Base-by-base conservation (phyloP, 768 basidiomycete genomes). In the Hortiboletus campestris region DNA sequence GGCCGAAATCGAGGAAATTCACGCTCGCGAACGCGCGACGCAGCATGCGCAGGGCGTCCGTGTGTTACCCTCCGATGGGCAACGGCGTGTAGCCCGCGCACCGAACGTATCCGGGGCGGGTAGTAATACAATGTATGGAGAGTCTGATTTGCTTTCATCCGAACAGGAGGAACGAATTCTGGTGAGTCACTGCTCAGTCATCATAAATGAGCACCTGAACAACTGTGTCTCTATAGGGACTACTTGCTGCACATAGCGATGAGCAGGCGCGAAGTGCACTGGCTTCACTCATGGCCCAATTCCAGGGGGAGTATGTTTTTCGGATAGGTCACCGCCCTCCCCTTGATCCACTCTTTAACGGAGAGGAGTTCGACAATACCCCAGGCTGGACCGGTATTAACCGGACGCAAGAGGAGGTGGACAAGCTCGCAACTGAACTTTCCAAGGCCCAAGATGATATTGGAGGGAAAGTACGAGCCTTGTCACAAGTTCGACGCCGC, bases 1-100 rank as follows among this genome's bases (percentile, higher is more conserved):
- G 70, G 79, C 72, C 63, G 88, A 90, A 72, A 92, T 91, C 57
- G 85, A 91, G 58, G 82, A 88, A 60, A 87, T 91, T 63, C 83
- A 84, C 55, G 76, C 80, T 61, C 82, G 85, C 47, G 88, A 90
- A 71, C 73, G 83, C 43, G 73, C 78, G 31, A 89, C 81, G 69
- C 85, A 89, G 60, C 81, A 87, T 39, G 69, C 29, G 46, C 62
- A 56, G 67, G 63, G 56, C 44, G 44, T 46, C 49, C 48, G 35
- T 46, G 43, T 38, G 11, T 63, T 63, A 40, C 63, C 49, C 46
- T 61, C 47, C 13, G 65, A 68, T 36, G 52, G 29, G 41, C 57
- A 83, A 82, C 68, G 82, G 84, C 60, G 68, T 81, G 80, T 85
- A 83, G 63, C 55, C 69, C 61, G 13, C 13, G 11, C 34, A 7